These are phyloP conservation scores for Cymbidium sinense DNA, from an alignment of 106 monocot genomes.

Conservation along the genomic window DNA sequence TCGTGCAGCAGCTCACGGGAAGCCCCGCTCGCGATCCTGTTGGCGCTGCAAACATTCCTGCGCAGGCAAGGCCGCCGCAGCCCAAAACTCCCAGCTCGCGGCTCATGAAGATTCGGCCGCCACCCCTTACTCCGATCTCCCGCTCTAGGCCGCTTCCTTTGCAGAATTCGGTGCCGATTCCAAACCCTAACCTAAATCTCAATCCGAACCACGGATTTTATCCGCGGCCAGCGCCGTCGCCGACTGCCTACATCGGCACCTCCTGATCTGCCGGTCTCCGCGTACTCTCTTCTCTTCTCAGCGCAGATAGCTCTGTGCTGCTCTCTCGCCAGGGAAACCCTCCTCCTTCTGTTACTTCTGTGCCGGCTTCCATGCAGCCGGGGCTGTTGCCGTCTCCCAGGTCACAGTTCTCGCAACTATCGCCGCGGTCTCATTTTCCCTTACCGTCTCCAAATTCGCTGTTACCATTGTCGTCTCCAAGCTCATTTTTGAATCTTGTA, in stretches of 20 bases:
- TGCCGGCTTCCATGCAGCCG: slow-evolving; percentile 5
- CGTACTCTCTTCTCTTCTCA: slow-evolving; percentile 58
- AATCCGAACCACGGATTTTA: slow-evolving; percentile 9
- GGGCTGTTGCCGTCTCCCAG: slow-evolving; percentile 21
- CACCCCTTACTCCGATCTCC: slow-evolving; percentile 46
- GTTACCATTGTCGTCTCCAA: slow-evolving; percentile 29
- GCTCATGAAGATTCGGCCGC: slow-evolving; percentile 67
- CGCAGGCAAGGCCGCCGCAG: slow-evolving; percentile 21
- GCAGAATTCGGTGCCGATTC: slow-evolving; percentile 13
- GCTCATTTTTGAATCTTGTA: slow-evolving; percentile 42
- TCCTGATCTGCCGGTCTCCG: slow-evolving; percentile 52
- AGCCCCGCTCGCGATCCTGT: slow-evolving; percentile 39
- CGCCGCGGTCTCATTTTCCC: slow-evolving; percentile 11
- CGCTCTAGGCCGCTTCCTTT: slow-evolving; percentile 15
- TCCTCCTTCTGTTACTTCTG: background rate
- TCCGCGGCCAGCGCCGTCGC: background rate
- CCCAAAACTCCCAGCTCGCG: slow-evolving; percentile 41
- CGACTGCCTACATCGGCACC: slow-evolving; percentile 1
- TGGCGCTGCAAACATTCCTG: slow-evolving; percentile 6
- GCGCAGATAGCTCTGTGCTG: slow-evolving; percentile 13
- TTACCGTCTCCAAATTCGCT: slow-evolving; percentile 33
- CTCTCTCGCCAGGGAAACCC: background rate
- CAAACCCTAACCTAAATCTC: slow-evolving; percentile 8
- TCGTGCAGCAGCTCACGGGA: slow-evolving; percentile 80
- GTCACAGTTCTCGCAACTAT: slow-evolving; percentile 12